Conservation (phyloP, 768 basidiomycete genomes). For the Leccinum subtestaceum region DNA sequence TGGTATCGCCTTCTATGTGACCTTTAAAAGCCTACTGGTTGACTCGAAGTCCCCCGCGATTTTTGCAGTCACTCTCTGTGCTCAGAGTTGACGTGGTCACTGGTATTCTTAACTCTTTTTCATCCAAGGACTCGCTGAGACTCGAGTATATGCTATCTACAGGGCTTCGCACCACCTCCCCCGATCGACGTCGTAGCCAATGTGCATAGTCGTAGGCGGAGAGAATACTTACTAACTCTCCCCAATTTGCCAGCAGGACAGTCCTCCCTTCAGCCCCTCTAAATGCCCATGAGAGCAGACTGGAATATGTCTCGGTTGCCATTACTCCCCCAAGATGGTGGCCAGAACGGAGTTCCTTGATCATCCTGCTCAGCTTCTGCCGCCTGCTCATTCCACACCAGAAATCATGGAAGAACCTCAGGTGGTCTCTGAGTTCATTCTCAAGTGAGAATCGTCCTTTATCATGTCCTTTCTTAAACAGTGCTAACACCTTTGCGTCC, state of each 20-base stretch:
- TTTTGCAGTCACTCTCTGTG: background rate
- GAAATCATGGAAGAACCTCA: background rate
- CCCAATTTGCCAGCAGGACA: background rate
- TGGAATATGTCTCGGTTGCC: background rate
- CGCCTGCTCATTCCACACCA: background rate
- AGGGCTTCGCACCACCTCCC: no score
- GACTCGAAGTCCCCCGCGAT: background rate
- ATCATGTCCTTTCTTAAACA: background rate
- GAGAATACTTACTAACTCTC: background rate
- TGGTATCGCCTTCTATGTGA: background rate
- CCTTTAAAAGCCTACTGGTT: background rate
- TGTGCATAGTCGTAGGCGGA: background rate
- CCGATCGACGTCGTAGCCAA: background rate
- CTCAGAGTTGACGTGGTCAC: conserved; percentile 4
- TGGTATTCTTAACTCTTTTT: background rate
- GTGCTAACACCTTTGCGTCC: background rate
- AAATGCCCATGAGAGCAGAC: background rate
- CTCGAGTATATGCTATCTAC: background rate
- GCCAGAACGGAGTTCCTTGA: background rate
- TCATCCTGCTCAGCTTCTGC: background rate
- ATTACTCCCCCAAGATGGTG: background rate
- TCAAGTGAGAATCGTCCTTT: conserved; percentile 1
- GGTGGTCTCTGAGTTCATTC: conserved; percentile 13
- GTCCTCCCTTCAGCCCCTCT: background rate
- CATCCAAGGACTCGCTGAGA: background rate